Conservation (phyloP, 257 asterid species). For the Solanum piurae region DNA sequence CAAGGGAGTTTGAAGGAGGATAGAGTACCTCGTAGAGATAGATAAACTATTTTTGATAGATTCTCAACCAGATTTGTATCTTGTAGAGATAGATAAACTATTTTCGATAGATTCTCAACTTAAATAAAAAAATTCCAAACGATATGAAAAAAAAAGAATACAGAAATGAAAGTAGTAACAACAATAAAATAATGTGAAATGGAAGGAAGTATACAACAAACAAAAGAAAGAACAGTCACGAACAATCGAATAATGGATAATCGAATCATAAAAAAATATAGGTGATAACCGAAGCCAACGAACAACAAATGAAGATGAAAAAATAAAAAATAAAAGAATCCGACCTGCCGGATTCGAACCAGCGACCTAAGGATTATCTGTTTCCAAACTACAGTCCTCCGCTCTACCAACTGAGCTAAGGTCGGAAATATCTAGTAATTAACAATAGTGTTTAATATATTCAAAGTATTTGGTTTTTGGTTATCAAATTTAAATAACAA, state of each 20-base stretch:
- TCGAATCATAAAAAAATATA: too few relatives aligned
- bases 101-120: accelerated
- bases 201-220: background rate
- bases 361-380: slow-evolving; percentile 31
- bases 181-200: too few relatives aligned
- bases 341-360: slow-evolving; percentile 45
- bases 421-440: accelerated
- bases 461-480: too few relatives aligned
- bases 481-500: too few relatives aligned
- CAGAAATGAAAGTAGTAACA: accelerated
- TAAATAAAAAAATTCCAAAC: background rate
- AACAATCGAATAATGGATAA: too few relatives aligned
- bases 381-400: background rate
- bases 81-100: background rate
- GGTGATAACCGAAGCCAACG: background rate
- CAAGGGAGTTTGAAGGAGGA: background rate
- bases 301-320: background rate
- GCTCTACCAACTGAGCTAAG: slow-evolving; percentile 1
- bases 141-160: background rate
- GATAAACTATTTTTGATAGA: background rate
- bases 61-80: background rate
- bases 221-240: too few relatives aligned
- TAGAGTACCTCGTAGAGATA: background rate
- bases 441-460: too few relatives aligned
- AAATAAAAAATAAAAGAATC: background rate